phyloP scores from a whole-genome alignment of 2,329 filamentous ascomycete genomes.

The Verticillium nonalfalfae region DNA sequence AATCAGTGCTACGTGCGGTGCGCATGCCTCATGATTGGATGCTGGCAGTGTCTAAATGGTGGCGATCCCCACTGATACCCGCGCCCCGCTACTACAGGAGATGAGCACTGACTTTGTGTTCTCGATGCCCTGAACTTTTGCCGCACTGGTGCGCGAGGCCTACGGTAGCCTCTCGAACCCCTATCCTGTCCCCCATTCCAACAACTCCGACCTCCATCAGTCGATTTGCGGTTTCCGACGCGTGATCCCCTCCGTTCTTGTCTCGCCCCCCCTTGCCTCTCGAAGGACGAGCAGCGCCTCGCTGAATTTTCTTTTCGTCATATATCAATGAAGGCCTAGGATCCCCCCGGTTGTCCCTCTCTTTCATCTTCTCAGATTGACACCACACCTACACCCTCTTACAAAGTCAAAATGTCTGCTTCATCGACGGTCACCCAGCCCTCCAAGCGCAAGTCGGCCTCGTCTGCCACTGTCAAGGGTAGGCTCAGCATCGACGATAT shows the following conservation, averaged over 20 bases:
- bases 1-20: neutral
- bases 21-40: neutral
- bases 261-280: neutral
- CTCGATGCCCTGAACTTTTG: neutral
- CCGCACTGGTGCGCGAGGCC: neutral
- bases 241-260: constrained; percentile 4
- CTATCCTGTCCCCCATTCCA: neutral
- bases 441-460: constrained; percentile 16
- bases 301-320: neutral
- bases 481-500: constrained; percentile 13
- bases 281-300: neutral
- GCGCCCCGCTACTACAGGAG: constrained; percentile 6
- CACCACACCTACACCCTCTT: neutral
- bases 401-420: constrained; percentile 15
- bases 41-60: neutral
- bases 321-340: neutral
- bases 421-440: constrained; percentile 25
- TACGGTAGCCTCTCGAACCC: neutral
- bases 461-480: constrained; percentile 14
- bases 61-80: constrained; percentile 8
- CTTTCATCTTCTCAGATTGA: neutral
- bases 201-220: constrained; percentile 6
- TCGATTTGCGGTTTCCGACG: constrained; percentile 10
- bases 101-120: neutral
- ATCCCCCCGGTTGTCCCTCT: neutral